A percentile compares a stretch with the other conserved stretches of the same genome.
These are phyloP conservation scores for Candida tallmaniae DNA, from an alignment of 805 yeast genomes.

Conservation along the genomic window DNA sequence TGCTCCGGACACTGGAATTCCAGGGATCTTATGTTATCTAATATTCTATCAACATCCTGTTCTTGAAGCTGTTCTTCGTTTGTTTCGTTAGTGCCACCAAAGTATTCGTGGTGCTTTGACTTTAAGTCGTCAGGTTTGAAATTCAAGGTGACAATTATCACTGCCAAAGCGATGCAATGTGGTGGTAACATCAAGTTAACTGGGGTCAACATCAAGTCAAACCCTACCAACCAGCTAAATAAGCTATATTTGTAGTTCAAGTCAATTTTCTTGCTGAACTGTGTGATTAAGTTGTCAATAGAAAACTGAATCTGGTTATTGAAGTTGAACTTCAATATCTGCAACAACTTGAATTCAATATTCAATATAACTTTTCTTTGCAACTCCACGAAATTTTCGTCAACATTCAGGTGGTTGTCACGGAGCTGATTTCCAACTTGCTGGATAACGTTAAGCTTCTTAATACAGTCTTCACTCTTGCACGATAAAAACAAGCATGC, in stretches of 20 bases:
- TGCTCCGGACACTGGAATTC: conserved; percentile 41
- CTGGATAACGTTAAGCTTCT: conserved; percentile 63
- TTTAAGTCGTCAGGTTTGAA: conserved; percentile 33
- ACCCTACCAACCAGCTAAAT: conserved; percentile 42
- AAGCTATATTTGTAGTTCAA: conserved; percentile 27
- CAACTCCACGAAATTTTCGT: conserved; percentile 37
- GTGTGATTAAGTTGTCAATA: conserved; percentile 62
- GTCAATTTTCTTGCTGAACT: conserved; percentile 48
- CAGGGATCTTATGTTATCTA: conserved; percentile 29
- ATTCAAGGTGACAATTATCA: conserved; percentile 56
- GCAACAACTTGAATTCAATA: conserved; percentile 69
- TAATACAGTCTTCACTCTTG: conserved; percentile 81
- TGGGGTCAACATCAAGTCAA: conserved; percentile 69
- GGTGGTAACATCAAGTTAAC: conserved; percentile 66
- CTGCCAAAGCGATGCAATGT: conserved; percentile 69
- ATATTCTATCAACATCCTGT: conserved; percentile 8
- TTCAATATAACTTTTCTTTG: conserved; percentile 54
- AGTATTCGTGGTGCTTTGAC: conserved; percentile 17
- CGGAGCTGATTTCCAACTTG: conserved; percentile 42
- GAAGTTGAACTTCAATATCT: conserved; percentile 76
- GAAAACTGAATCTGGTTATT: conserved; percentile 40
- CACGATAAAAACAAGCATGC: conserved; percentile 67
- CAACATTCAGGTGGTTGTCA: conserved; percentile 23
- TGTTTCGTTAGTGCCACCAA: conserved; percentile 8
- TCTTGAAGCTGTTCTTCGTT: conserved; percentile 10